These are phyloP conservation scores for Cryptococcus sp. DNA, from an alignment of 1,284 basidiomycete genomes.

Conservation along the genomic window DNA sequence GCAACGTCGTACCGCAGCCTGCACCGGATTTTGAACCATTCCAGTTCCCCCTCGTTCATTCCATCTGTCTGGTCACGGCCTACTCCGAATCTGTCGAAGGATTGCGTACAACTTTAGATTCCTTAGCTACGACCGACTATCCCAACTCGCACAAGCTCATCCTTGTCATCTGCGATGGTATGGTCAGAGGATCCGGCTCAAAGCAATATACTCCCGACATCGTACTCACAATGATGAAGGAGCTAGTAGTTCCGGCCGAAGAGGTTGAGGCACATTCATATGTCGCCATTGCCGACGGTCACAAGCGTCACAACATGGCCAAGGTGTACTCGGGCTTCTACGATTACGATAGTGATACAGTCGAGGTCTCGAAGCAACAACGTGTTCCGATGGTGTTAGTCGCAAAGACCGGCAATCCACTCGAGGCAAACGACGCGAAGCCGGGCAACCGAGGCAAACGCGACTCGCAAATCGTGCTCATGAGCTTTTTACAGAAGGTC, in stretches of 20 bases:
- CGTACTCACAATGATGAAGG: slow-evolving; percentile 95
- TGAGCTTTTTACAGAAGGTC: slow-evolving; percentile 97
- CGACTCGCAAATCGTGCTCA: slow-evolving; percentile 95
- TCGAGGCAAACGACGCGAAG: slow-evolving; percentile 84
- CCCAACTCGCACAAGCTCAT: slow-evolving; percentile 98
- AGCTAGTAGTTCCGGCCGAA: slow-evolving; percentile 76
- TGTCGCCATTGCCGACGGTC: slow-evolving; percentile 97
- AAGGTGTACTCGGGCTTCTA: slow-evolving; percentile 99
- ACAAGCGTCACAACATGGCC: slow-evolving; percentile 99
- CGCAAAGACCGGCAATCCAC: slow-evolving; percentile 89
- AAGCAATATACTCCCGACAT: slow-evolving; percentile 89
- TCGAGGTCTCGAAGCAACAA: slow-evolving; percentile 93
- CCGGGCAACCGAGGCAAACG: slow-evolving; percentile 99
- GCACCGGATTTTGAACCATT: slow-evolving; percentile 89
- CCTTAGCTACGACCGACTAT: slow-evolving; percentile 96
- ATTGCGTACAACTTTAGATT: slow-evolving; percentile 94
- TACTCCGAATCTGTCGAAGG: slow-evolving; percentile 98
- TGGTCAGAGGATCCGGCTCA: slow-evolving; percentile 95
- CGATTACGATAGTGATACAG: slow-evolving; percentile 87
- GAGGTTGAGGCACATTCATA: slow-evolving; percentile 96
- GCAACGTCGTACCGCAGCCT: slow-evolving; percentile 90
- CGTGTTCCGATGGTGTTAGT: slow-evolving; percentile 93
- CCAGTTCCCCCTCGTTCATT: slow-evolving; percentile 91
- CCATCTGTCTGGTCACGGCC: slow-evolving; percentile 95
- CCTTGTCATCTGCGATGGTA: slow-evolving; percentile 94